Percentiles rank a stretch among this genome's conserved stretches.
Evolutionary conservation across 208 protist genomes (phyloP).

Genomic region (Acanthamoeba divionensis): DNA sequence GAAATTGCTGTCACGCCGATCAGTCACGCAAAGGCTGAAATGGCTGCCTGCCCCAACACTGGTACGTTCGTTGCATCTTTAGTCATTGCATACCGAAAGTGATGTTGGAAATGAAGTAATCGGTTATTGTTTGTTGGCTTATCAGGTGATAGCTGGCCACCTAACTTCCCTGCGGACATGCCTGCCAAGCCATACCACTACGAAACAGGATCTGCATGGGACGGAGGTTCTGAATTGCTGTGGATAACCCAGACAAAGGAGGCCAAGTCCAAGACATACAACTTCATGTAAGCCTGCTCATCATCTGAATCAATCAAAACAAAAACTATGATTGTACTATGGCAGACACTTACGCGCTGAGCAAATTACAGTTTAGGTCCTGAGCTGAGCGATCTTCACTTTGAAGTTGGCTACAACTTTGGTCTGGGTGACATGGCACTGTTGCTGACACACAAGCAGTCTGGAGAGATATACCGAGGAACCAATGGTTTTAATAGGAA

Average conservation of each 20-base stretch:
- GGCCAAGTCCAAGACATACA: conserved; percentile 13
- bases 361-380: background rate
- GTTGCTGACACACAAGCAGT: background rate
- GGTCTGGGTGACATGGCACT: conserved; percentile 50
- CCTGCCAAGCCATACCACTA: conserved; percentile 52
- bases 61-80: background rate
- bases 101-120: background rate
- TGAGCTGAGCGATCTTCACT: background rate
- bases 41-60: background rate
- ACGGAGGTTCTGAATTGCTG: background rate
- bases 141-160: conserved; percentile 34
- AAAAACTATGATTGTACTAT: too few species aligned
- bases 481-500: conserved; percentile 50
- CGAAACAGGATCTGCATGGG: background rate
- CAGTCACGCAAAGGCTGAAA: background rate
- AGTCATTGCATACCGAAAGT: background rate
- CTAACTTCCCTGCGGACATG: conserved; percentile 9
- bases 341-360: too few species aligned
- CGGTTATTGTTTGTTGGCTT: background rate
- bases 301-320: too few species aligned
- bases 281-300: background rate
- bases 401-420: conserved; percentile 50
- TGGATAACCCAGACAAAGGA: conserved; percentile 7
- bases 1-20: conserved; percentile 26
- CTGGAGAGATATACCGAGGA: background rate